Percentiles rank a stretch among this genome's conserved stretches.
These are phyloP conservation scores for Leishmania braziliensis DNA, from an alignment of 208 protist genomes.

Conservation along the genomic window DNA sequence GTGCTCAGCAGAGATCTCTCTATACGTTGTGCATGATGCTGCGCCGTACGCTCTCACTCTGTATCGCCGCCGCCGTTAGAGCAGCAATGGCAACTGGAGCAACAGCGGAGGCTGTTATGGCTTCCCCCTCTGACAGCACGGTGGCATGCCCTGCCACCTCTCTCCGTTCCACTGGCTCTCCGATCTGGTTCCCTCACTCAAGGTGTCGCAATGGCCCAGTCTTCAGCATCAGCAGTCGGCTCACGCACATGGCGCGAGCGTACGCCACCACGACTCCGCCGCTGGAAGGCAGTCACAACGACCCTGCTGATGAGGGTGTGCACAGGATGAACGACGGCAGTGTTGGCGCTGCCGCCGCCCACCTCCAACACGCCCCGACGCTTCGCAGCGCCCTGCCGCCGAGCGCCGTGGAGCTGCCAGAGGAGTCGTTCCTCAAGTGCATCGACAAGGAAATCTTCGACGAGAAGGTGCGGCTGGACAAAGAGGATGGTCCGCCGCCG, in stretches of 20 bases:
- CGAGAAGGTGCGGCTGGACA: slow-evolving; percentile 78
- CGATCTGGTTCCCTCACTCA: background rate
- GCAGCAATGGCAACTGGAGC: background rate
- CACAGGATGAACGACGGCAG: background rate
- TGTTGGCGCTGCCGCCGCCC: background rate
- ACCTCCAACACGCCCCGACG: slow-evolving; percentile 27
- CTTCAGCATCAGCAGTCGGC: background rate
- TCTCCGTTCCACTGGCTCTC: background rate
- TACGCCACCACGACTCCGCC: slow-evolving; percentile 8
- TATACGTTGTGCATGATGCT: background rate
- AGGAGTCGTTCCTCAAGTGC: slow-evolving; percentile 74
- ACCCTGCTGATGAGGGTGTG: background rate
- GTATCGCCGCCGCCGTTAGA: background rate
- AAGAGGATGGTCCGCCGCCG: slow-evolving; percentile 69
- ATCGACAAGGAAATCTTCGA: slow-evolving; percentile 89
- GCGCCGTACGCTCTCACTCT: background rate
- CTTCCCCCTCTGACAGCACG: background rate
- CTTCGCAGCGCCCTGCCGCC: slow-evolving; percentile 54
- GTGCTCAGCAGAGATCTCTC: background rate
- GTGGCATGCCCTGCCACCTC: background rate
- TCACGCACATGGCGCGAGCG: background rate
- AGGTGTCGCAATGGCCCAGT: background rate
- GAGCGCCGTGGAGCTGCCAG: slow-evolving; percentile 56
- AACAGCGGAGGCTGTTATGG: background rate
- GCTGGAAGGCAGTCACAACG: background rate